These are phyloP conservation scores for Paecilomyces sp. DNA, from an alignment of 2,329 filamentous ascomycete genomes.

Conservation along the genomic window DNA sequence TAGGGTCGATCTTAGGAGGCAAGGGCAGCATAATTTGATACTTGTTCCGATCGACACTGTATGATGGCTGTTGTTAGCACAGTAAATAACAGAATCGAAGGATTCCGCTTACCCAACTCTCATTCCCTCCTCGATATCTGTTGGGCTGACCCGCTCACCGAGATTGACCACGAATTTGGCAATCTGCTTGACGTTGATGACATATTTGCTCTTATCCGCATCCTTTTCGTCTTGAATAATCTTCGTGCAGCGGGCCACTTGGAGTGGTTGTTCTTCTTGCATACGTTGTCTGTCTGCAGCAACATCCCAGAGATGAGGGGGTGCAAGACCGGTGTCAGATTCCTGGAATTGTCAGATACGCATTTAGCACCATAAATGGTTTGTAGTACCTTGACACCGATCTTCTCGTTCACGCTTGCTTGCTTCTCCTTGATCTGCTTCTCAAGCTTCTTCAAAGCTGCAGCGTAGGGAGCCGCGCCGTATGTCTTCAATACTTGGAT, in stretches of 20 bases:
- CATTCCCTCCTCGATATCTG: slow-evolving; percentile 99
- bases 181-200: slow-evolving; percentile 99
- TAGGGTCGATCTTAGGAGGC: slow-evolving; percentile 97
- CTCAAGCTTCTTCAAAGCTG: slow-evolving; percentile 91
- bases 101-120: slow-evolving; percentile 63
- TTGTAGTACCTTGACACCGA: slow-evolving; percentile 50
- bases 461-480: slow-evolving; percentile 90
- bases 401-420: slow-evolving; percentile 97
- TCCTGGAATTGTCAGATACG: slow-evolving; percentile 52
- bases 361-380: slow-evolving; percentile 6
- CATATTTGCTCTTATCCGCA: slow-evolving; percentile 97
- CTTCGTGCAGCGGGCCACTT: slow-evolving; percentile 97
- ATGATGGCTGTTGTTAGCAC: slow-evolving; percentile 5
- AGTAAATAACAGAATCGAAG: neutral
- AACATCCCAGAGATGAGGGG: slow-evolving; percentile 97
- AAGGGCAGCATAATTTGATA: slow-evolving; percentile 97
- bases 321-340: slow-evolving; percentile 96
- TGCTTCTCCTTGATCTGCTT: slow-evolving; percentile 99
- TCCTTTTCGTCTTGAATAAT: slow-evolving; percentile 97
- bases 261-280: slow-evolving; percentile 94
- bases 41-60: slow-evolving; percentile 88
- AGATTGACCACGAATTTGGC: slow-evolving; percentile 99
- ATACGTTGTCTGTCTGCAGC: slow-evolving; percentile 97
- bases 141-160: slow-evolving; percentile 91
- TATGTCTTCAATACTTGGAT: slow-evolving; percentile 99